Base-by-base conservation (phyloP, 805 yeast genomes). In the Suhomyces xylopsoci region DNA sequence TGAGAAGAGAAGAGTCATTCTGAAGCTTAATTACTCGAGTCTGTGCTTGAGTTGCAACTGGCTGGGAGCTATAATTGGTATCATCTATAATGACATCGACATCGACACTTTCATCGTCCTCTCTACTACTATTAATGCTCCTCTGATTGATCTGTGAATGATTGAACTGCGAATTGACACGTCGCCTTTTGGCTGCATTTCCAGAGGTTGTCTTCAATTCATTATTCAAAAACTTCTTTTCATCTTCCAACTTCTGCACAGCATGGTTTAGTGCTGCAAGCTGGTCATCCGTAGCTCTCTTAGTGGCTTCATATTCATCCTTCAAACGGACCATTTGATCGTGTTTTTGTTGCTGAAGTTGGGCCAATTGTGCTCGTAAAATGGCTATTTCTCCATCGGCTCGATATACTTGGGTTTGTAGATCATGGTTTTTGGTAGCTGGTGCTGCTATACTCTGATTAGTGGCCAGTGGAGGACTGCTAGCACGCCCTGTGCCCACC, bases 361-460 rank as follows among this genome's bases (percentile, higher is more conserved):
- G 77, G 19, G 77, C 69, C 19, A 88, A 69, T 59, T 84, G 89
- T 8, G 85, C 82, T 51, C 96, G 74, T 15, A 92, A 73, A 34
- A 91, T 84, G 12, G 94, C 84, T 36, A 88, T 84, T 62, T 92
- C 97, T 2, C 97, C 97, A 51, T 81, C 81, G 5, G 89, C 86
- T 34, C 77, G 70, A 51, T 73, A 75, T n/a, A 83, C 45, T 49
- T 62, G 55, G 51, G 61, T 57, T 59, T 62, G 62, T 51, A 66
- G 47, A 55, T 66, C 57, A 50, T 49, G 51, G 15, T 17, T 28
- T 9, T 9, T 38, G 42, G 42, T 1, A 17, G 5, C 24, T 9
- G 42, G 24, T 38, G 24, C 10, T 38, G 42, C 20, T 19, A 10
- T 17, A 17, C 14, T 38, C 24, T 19, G 42, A 19, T 15, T 38